Evolutionary conservation across 2,329 filamentous ascomycete genomes (phyloP), one percentile per base, ranked within the genome.

Genomic region (Trichoderma sp.): DNA sequence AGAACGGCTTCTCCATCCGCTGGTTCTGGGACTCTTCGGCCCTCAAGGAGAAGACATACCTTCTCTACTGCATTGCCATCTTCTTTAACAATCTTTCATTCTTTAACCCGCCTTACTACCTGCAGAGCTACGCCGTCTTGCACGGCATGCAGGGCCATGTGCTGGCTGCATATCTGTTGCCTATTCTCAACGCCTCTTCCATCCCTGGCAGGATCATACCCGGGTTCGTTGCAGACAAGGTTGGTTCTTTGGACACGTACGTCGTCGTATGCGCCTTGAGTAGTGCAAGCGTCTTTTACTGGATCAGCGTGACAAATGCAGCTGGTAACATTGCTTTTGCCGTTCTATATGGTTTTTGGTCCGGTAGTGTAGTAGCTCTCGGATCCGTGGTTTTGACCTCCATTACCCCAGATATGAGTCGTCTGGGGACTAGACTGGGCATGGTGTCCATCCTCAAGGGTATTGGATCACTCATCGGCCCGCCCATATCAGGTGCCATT

Each of bases 141-240:
- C 78, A 78, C 6, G 82, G 84, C 1, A 75, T 83, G 60, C 80
- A 82, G 1, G 79, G 79, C 4, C 78, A 79, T 38, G 79, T 79
- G 27, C 78, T 87, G 6, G 84, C 84, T 1, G 81, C 83, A 18
- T 89, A 89, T 75, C 82, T 89, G 29, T 81, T 90, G 5, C 82
- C 88, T 2, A 86, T 90, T 64, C 84, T 89, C 67, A 90, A 89
- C 79, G 87, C 85, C 1, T 84, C 86, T 0, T 87, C 87, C 0
- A 82, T 88, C 8, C 82, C 87, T 8, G 88, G 89, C 0, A 85
- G 89, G 7, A 81, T 89, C 1, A 79, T 88, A 0, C 88, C 87
- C 0, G 85, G 85, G 4, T 82, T 86, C 8, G 76, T 89, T 5
- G 86, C 86, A 0, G 84, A 85, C 67, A 80, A 79, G 33, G 76